Evolutionary conservation across 163 green algal genomes (phyloP), one percentile per base, ranked within the genome.

Genomic region (Chloromonas sp.): DNA sequence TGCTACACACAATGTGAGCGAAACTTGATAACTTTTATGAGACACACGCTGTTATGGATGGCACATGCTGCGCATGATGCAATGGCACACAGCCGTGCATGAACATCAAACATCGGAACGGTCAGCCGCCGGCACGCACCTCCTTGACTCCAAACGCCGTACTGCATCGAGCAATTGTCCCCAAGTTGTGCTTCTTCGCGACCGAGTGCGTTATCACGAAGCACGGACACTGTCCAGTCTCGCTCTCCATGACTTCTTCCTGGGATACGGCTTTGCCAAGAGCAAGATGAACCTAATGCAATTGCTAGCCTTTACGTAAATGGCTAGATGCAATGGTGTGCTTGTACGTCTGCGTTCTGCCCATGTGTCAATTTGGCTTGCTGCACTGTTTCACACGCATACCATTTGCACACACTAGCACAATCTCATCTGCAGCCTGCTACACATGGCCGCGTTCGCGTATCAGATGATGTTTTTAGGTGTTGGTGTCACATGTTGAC

Each of bases 191-290:
- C 15, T 58, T 13, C 66, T 82, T 87, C 14, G 71, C 60, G 0
- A 90, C 87, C 14, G 60, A 96, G 86, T 96, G 91, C 0, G 94
- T 85, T 13, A 98, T 96, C 0, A 98, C 83, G 78, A 91, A 98
- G 85, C 89, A 96, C 0, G 88, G 66, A 11, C 66, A 15, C 66
- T 74, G 66, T 5, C 66, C 11, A 11, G 5, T 74, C 66, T 74
- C 11, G 66, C 66, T 74, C 66, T 74, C 5, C 66, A 5, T 74
- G 66, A 5, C 5, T 11, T 11, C 5, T 74, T 11, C 5, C 66
- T 74, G 66, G 66, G 66, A 5, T 74, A 11, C 66, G 66, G 66
- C 66, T 5, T 11, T 11, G 11, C 66, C 11, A 11, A 11, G 5
- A 11, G 66, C 66, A 74, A 36, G 36, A 36, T 36, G 36, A 36